Base-by-base conservation (phyloP, 768 basidiomycete genomes). In the Gelatoporia subvermispora region DNA sequence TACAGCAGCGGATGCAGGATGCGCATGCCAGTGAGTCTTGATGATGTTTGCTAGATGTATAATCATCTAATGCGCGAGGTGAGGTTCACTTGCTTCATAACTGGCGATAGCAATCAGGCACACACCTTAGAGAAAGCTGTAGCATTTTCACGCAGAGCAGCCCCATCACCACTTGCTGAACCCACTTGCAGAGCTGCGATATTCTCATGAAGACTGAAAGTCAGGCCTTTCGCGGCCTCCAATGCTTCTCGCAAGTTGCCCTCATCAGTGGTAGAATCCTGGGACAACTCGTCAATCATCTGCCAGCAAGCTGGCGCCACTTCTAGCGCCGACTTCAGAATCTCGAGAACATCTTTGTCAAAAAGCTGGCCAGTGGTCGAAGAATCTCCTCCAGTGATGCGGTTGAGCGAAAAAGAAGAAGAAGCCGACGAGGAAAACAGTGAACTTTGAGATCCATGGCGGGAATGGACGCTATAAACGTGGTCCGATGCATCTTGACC, bases 301-400 rank as follows among this genome's bases (percentile, higher is more conserved):
- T 82, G 73, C 89, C 93, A 97, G 20, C 91, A 85, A 21, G 75
- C 72, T 10, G 87, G 85, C 9, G 91, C 93, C 11, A 85, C 76
- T 20, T 88, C 82, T 8, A 93, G 81, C 13, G 93, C 88, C 8
- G 71, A 69, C 55, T 83, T 83, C 64, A 96, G 83, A 22, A 88
- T 84, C 50, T 85, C 80, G 7, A 94, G 68, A 3, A 88, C 79
- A 57, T 90, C 87, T 45, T 82, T 83, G 60, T 91, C 88, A 37
- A 92, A 81, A 31, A 85, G 70, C 21, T 76, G 79, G 51, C 77
- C 78, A 16, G 85, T 81, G 37, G 64, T 75, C 11, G 71, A 70
- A n/a, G 79, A 73, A 7, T 78, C 65, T 8, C 82, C 81, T 24
- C 79, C 49, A 35, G 69, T 66, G 24, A 67, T 54, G 51, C 68